phyloP scores from a whole-genome alignment of 768 basidiomycete genomes.

The Russula ochroleuca region DNA sequence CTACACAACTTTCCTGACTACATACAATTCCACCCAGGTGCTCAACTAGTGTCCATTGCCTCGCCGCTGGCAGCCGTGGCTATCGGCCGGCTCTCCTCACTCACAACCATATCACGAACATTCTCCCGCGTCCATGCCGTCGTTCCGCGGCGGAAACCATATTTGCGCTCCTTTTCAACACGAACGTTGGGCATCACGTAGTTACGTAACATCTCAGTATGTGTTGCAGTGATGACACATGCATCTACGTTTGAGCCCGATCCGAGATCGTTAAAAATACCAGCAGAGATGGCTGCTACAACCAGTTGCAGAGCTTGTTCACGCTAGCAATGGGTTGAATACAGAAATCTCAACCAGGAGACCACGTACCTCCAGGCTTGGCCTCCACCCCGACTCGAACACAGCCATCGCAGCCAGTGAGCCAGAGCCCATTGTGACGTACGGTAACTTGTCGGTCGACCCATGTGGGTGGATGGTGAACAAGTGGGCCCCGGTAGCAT shows the following conservation, averaged over 20 bases:
- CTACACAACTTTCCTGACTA: slow-evolving; percentile 5
- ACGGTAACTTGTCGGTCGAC: slow-evolving; percentile 96
- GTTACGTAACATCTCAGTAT: slow-evolving; percentile 92
- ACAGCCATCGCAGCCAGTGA: slow-evolving; percentile 97
- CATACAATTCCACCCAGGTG: not conserved
- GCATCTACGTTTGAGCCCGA: slow-evolving; percentile 99
- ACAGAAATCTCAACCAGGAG: slow-evolving; percentile 10
- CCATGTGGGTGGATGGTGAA: slow-evolving; percentile 97
- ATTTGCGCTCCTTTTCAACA: slow-evolving; percentile 66
- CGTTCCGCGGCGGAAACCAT: slow-evolving; percentile 75
- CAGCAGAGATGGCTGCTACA: slow-evolving; percentile 81
- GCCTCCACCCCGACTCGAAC: slow-evolving; percentile 82
- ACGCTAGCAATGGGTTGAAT: slow-evolving; percentile 45
- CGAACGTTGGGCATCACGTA: slow-evolving; percentile 88
- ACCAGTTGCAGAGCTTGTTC: slow-evolving; percentile 80
- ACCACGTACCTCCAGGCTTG: slow-evolving; percentile 68
- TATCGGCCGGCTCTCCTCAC: slow-evolving; percentile 58
- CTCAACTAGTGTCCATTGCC: slow-evolving; percentile 76
- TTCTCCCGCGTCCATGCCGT: slow-evolving; percentile 85
- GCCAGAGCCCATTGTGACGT: slow-evolving; percentile 98
- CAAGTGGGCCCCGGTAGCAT: slow-evolving; percentile 86
- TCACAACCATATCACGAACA: slow-evolving; percentile 65
- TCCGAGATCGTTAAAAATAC: slow-evolving; percentile 99
- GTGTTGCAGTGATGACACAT: slow-evolving; percentile 82
- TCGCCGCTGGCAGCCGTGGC: slow-evolving; percentile 43